Evolutionary conservation across 345 rosid genomes (phyloP).

Genomic region (Eucalyptus regnans): DNA sequence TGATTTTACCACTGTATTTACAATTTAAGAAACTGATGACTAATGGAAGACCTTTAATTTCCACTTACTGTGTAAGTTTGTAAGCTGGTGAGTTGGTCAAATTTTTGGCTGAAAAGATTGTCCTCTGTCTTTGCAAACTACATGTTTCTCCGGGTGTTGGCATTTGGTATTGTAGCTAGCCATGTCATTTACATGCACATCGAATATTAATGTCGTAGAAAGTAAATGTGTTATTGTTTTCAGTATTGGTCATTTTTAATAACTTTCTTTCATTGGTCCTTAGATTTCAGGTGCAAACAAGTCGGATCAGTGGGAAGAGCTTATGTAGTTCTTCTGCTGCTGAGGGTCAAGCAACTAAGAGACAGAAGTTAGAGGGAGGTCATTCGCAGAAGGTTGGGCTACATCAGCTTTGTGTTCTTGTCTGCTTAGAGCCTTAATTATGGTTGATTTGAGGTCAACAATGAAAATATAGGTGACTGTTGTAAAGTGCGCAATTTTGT

Average conservation of each 20-base stretch:
- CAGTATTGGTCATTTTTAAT: not conserved
- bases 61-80: not conserved
- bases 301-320: conserved; percentile 27
- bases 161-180: not conserved
- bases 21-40: not conserved
- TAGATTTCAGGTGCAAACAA: conserved; percentile 36
- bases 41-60: not conserved
- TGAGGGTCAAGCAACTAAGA: conserved; percentile 86
- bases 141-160: not conserved
- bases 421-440: not conserved
- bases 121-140: not conserved
- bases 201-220: not conserved
- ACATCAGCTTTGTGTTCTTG: not conserved
- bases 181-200: not conserved
- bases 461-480: not conserved
- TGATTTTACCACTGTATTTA: not conserved
- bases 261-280: not conserved
- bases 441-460: not conserved
- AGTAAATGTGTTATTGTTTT: not conserved
- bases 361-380: conserved; percentile 95
- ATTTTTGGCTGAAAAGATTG: not conserved
- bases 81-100: not conserved
- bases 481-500: not conserved
- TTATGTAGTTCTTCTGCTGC: conserved; percentile 26
- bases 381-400: conserved; percentile 47